Evolutionary conservation across 768 basidiomycete genomes (phyloP).

Genomic region (Strobilomyces echinocephalus): DNA sequence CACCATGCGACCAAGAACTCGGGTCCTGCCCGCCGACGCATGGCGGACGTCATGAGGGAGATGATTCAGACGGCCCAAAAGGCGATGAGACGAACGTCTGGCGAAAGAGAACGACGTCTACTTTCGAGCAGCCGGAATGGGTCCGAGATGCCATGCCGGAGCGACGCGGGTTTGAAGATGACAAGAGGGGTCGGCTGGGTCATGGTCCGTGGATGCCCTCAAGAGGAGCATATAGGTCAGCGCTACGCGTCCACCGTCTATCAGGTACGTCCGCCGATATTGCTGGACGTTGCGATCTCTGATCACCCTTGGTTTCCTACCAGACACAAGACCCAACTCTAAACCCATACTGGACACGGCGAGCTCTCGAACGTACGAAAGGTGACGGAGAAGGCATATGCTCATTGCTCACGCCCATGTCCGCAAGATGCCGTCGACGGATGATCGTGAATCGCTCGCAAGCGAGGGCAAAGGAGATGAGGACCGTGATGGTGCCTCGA

Average conservation of each 20-base stretch:
- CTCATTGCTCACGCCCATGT: too few species aligned
- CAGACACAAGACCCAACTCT: conserved; percentile 71
- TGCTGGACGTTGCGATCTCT: neutral
- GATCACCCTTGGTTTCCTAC: neutral
- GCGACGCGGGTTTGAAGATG: conserved; percentile 16
- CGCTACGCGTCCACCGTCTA: too few species aligned
- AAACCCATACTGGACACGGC: conserved; percentile 55
- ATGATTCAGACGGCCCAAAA: conserved; percentile 64
- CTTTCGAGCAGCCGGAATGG: conserved; percentile 49
- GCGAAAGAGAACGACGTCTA: too few species aligned
- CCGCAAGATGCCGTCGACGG: too few species aligned
- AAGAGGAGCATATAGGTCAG: conserved; percentile 59
- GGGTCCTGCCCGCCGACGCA: too few species aligned
- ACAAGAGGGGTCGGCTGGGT: conserved; percentile 72
- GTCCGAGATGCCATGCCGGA: conserved; percentile 50
- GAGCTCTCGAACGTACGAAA: conserved; percentile 20
- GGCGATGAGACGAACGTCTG: conserved; percentile 50
- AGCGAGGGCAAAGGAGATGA: too few species aligned
- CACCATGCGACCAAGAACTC: conserved; percentile 58
- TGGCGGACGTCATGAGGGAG: conserved; percentile 39
- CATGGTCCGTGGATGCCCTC: conserved; percentile 64
- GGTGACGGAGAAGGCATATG: too few species aligned
- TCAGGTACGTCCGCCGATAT: conserved; percentile 43
- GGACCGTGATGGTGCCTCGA: too few species aligned
- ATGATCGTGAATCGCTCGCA: too few species aligned